Evolutionary conservation across 2,329 filamentous ascomycete genomes (phyloP), one percentile per base, ranked within the genome.

Genomic region (Fusarium staphyleae): DNA sequence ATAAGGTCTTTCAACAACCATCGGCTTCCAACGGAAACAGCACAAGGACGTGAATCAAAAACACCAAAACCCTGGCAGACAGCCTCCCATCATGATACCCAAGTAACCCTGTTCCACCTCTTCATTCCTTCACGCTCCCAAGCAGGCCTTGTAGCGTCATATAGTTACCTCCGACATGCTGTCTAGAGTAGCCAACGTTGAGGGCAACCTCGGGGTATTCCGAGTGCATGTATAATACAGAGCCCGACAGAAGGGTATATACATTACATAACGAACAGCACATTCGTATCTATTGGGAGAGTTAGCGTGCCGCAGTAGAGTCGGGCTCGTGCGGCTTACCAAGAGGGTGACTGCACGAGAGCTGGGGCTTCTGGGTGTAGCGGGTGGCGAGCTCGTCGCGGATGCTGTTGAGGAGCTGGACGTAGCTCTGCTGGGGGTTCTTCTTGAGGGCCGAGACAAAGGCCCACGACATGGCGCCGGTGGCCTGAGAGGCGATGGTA

Each of bases 341-440:
- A 73, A 99, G 80, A 49, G 95, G 95, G 75, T 99, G 95, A 75
- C 93, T 97, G 79, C 92, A 96, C 70, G 93, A 98, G 66, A 99
- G 80, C 79, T 99, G 95, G 52, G 95, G 95, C 79, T 96, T 96
- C 78, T 99, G 95, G 10, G 83, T 83, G 73, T 99, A 99, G 71
- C 93, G 93, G 43, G 85, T 86, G 57, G 90, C 79, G 58, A 99
- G 81, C 75, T 98, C 92, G 66, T 97, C 93, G 59, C 95, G 89
- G 69, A 99, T 96, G 75, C 88, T 96, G 81, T 97, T 98, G 67
- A 99, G 83, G 57, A 99, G 79, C 78, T 97, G 89, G 44, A 99
- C 93, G 70, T 99, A 99, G 78, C 92, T 97, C 79, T 99, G 95
- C 70, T 97, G 92, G 0, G 93, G 93, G 73, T 98, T 96, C 83